Evolutionary conservation across 2,329 filamentous ascomycete species (phyloP), one percentile per base, ranked within the genome.

Genomic region (Alternaria gansuensis): DNA sequence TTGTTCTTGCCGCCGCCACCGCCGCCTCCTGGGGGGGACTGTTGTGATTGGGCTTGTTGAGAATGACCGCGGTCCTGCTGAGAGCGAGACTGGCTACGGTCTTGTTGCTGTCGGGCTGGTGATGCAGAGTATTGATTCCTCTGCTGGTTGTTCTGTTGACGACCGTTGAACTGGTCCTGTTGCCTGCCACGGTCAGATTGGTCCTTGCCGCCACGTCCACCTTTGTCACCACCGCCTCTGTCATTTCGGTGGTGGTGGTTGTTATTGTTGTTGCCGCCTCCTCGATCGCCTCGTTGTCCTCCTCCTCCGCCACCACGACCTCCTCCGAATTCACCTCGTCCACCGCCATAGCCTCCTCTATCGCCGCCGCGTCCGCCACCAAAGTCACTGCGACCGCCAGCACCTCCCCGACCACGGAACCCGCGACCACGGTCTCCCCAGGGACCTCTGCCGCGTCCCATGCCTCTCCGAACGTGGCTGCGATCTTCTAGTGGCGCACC

Each of bases 361-460:
- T 68, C 65, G 39, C 71, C 65, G 39, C 71, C 72, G 29, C 76
- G 73, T 41, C 71, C 72, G 28, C 67, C 69, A 54, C 67, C 68
- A 49, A 62, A 65, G 45, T 66, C 67, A n/a, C 66, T 60, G 37
- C 64, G 60, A 46, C 70, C 69, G 13, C 66, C 65, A 45, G 61
- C 65, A 11, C 68, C 73, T 21, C 72, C 73, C 64, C 75, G 61
- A 53, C 73, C 71, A 39, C 75, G 74, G 52, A 74, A 73, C n/a
- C 75, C 75, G 44, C 76, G 72, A 24, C 73, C 75, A 36, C 76
- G 72, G 61, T 77, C 75, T n/a, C 60, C 65, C 71, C 75, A 76
- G 11, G 66, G 68, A 24, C 73, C 73, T 57, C 70, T 64, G n/a
- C 66, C 68, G 14, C 69, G 70, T 60, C 71, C 71, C 62, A 69